phyloP scores from a whole-genome alignment of 2,329 filamentous ascomycete genomes.

The Podosphaera xanthii region DNA sequence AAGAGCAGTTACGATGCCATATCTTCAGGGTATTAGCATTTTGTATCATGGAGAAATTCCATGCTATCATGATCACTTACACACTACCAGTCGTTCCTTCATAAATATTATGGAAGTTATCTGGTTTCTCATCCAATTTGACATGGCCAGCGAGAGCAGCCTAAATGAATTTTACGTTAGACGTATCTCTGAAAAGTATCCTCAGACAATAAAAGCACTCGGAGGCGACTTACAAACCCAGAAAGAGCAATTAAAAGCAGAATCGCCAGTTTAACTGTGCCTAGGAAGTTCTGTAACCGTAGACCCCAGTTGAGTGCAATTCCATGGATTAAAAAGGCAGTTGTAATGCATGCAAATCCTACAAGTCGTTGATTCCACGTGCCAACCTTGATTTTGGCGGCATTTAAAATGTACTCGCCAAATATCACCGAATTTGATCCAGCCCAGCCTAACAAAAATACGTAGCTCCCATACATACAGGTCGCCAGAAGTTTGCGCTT shows the following conservation, averaged over 20 bases:
- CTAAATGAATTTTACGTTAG: background rate
- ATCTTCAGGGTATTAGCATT: slow-evolving; percentile 3
- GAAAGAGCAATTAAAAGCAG: slow-evolving; percentile 41
- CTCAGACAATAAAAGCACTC: no score
- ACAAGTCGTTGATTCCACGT: slow-evolving; percentile 46
- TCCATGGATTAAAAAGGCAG: slow-evolving; percentile 42
- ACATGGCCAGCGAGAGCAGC: slow-evolving; percentile 34
- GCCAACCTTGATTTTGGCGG: slow-evolving; percentile 35
- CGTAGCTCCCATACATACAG: slow-evolving; percentile 35
- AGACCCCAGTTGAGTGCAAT: slow-evolving; percentile 41
- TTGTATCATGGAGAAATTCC: background rate
- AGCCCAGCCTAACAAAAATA: slow-evolving; percentile 41
- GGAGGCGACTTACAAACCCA: slow-evolving; percentile 23
- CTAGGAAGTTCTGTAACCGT: slow-evolving; percentile 41
- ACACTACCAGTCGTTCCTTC: slow-evolving; percentile 40
- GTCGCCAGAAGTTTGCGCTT: slow-evolving; percentile 37
- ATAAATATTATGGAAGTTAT: slow-evolving; percentile 42
- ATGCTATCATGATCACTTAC: slow-evolving; percentile 14
- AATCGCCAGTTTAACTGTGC: slow-evolving; percentile 41
- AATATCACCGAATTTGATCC: slow-evolving; percentile 46
- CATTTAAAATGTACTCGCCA: slow-evolving; percentile 46
- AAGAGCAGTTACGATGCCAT: slow-evolving; percentile 44
- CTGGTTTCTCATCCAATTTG: slow-evolving; percentile 30
- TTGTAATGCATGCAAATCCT: slow-evolving; percentile 41
- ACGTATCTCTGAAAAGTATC: background rate